Percentiles rank a stretch among this genome's conserved stretches.
phyloP scores from a whole-genome alignment of 306 rosid species.

The Glycine tomentella region DNA sequence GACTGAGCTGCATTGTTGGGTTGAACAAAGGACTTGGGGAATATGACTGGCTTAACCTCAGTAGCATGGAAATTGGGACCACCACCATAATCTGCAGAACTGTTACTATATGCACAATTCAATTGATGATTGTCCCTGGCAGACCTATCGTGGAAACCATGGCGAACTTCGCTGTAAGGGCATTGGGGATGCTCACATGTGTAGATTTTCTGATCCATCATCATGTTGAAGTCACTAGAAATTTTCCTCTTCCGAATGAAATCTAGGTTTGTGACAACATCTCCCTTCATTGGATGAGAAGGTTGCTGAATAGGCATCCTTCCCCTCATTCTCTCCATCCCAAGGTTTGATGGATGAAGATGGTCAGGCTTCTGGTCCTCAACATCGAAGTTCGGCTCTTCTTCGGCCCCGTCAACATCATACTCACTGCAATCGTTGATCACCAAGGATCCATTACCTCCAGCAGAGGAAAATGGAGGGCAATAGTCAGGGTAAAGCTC shows the following conservation, averaged over 20 bases:
- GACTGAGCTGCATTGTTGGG: conserved; percentile 51
- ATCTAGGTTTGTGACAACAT: conserved; percentile 61
- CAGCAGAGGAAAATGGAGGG: conserved; percentile 59
- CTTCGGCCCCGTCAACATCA: conserved; percentile 80
- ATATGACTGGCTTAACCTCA: conserved; percentile 66
- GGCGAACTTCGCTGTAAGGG: conserved; percentile 60
- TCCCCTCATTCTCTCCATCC: conserved; percentile 62
- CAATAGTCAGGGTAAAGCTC: conserved; percentile 72
- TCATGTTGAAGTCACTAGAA: conserved; percentile 52
- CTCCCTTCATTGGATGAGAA: conserved; percentile 63
- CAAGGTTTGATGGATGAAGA: conserved; percentile 56
- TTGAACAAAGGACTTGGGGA: conserved; percentile 57
- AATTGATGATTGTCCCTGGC: conserved; percentile 76
- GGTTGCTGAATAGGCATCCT: conserved; percentile 54
- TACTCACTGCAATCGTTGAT: conserved; percentile 73
- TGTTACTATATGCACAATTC: conserved; percentile 51
- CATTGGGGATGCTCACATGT: conserved; percentile 71
- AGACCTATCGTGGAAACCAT: conserved; percentile 65
- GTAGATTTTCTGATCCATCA: conserved; percentile 60
- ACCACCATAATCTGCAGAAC: conserved; percentile 45
- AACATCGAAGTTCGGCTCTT: conserved; percentile 62
- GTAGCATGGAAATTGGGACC: conserved; percentile 56
- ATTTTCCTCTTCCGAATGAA: conserved; percentile 72
- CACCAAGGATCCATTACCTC: conserved; percentile 66
- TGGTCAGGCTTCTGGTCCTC: conserved; percentile 68